A percentile compares a stretch with the other conserved stretches of the same genome.
Evolutionary conservation across 345 rosid genomes (phyloP).

Genomic region (Acer yangbiense): DNA sequence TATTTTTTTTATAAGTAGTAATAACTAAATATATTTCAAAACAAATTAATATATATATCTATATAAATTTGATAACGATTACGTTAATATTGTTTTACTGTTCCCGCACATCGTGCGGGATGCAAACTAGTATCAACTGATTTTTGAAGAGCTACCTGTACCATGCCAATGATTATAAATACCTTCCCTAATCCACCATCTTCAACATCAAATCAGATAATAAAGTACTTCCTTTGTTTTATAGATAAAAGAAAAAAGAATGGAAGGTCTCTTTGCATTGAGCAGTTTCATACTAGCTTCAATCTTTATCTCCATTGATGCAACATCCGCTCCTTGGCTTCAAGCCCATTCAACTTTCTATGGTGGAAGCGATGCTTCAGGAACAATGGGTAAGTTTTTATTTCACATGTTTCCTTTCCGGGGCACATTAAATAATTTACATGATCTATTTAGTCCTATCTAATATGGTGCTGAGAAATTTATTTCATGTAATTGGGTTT

Average conservation of each 20-base stretch:
- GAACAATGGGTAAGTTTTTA: conserved; percentile 52
- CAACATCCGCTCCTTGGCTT: conserved; percentile 51
- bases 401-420: background rate
- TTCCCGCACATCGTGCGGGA: too few species aligned
- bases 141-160: background rate
- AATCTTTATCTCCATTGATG: conserved; percentile 25
- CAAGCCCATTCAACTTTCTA: conserved; percentile 65
- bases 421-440: too few species aligned
- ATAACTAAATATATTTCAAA: too few species aligned
- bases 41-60: too few species aligned
- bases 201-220: conserved; percentile 17
- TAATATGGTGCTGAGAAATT: too few species aligned
- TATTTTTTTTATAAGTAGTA: too few species aligned
- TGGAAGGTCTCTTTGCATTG: conserved; percentile 31
- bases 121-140: too few species aligned
- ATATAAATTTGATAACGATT: too few species aligned
- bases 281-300: conserved; percentile 25
- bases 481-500: background rate
- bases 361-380: conserved; percentile 66
- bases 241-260: conserved; percentile 18
- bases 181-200: conserved; percentile 19
- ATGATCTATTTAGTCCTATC: too few species aligned
- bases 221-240: conserved; percentile 7
- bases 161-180: conserved; percentile 38
- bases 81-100: too few species aligned